Base-by-base conservation (phyloP, 1,284 basidiomycete genomes). In the Xerocomus minutiporus region DNA sequence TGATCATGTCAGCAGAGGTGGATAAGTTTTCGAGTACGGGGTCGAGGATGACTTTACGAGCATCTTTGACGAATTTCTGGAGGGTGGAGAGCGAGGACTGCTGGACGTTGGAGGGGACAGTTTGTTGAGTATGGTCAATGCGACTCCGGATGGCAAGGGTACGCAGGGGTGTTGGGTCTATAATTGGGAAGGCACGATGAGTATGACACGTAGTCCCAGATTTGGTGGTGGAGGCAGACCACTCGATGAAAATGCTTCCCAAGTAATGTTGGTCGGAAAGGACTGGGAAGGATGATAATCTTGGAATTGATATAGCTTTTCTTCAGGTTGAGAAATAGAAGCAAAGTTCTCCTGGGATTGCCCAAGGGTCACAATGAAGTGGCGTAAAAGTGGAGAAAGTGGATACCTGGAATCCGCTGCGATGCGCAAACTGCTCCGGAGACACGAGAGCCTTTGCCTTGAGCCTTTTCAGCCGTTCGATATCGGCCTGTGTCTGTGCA, bases 11-110 rank as follows among this genome's bases (percentile, higher is more conserved):
- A 46, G 55, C 8, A 26, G 62, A 44, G 44, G 51, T 13, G 59
- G 62, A 73, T 51, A 74, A 70, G 9, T 61, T 62, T 34, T 74
- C 68, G 25, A 85, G 70, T 17, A 85, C 73, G 23, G 85, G 85
- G 57, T 87, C 85, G 50, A 88, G 61, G 25, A 88, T 77, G 7
- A 69, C 67, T 25, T 67, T 69, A 43, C 78, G 74, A 1, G 79
- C 76, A 23, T 75, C 69, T 57, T 78, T 78, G 51, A 88, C 83
- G 56, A 86, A 69, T 48, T 71, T 71, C 62, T 87, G 86, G 2
- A 87, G 78, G 32, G 77, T 68, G n/a, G 83, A 85, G 5, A 80
- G 76, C 0, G 73, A 71, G 0, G 77, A 74, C 9, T 62, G 66
- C 50, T 82, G 79, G 8, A 61, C 68, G 13, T 61, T 59, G 15